Base-by-base conservation (phyloP, 1,284 basidiomycete genomes). In the Cutaneotrichosporon cutaneum region DNA sequence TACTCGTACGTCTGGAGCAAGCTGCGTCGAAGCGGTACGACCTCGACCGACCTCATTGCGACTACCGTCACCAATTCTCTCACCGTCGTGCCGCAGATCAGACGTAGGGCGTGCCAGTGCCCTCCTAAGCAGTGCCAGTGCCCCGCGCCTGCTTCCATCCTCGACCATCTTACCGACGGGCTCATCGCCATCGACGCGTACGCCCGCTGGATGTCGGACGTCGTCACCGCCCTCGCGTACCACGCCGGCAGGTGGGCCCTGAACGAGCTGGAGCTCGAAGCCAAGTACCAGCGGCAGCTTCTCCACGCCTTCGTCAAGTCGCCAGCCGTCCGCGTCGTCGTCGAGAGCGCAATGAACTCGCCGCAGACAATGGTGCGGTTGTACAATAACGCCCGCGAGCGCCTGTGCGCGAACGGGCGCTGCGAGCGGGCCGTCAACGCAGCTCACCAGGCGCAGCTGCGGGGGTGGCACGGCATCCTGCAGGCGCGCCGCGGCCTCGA, bases 401-500 rank as follows among this genome's bases (percentile, higher is more conserved):
- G n/a, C 13, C 36, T 56, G 10, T 54, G 55, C n/a, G 59, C 59
- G 30, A 51, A 64, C 24, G 62, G 51, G 8, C 58, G 58, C 30
- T 58, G 55, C n/a, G 47, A 50, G n/a, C 33, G 52, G 13, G 52
- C 52, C 14, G 22, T 22, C 13, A 24, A 21, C 22, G 21, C 11
- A 7, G 35, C 32, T 4, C 33, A 39, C 6, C 33, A 54, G 22
- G 33, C 52, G 6, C 33, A 36, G 33, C 24, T 6, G 3, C 35
- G 52, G 22, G 52, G 52, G 11, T 54, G 52, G 52, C 9, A 35
- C 21, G 33, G 52, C 9, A 14, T 54, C 3, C 33, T 21, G 21
- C 52, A 54, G n/a, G 52, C 52, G 3, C 33, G 52, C 33, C 52
- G 52, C 7, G 52, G 52, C 8, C 52, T 54, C 52, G 52, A 54